These are phyloP conservation scores for Candida railenensis DNA, from an alignment of 805 yeast species.

Conservation along the genomic window DNA sequence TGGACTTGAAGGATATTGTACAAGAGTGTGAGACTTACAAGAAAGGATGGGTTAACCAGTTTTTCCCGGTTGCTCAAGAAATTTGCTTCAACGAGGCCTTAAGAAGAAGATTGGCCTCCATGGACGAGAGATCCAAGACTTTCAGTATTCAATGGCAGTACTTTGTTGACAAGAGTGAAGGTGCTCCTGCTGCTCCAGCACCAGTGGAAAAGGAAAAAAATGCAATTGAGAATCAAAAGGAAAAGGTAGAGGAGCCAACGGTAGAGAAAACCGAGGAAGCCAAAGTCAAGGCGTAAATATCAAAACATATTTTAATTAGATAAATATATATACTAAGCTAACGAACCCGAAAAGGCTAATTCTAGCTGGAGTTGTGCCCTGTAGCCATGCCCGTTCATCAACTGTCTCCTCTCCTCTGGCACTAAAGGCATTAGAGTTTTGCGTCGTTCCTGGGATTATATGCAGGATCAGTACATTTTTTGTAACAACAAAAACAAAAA, in stretches of 20 bases:
- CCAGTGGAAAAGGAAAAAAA: conserved; percentile 4
- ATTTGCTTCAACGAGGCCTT: conserved; percentile 90
- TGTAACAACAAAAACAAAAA: too few species aligned
- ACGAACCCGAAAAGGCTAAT: neutral
- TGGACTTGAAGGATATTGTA: conserved; percentile 76
- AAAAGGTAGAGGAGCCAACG: neutral
- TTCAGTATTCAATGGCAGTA: conserved; percentile 37
- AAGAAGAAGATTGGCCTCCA: conserved; percentile 62
- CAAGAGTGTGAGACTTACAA: conserved; percentile 70
- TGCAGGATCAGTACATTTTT: too few species aligned
- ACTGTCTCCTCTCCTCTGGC: too few species aligned
- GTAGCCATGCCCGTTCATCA: too few species aligned
- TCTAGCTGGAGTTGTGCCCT: too few species aligned
- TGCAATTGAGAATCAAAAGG: conserved; percentile 2
- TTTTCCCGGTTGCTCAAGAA: conserved; percentile 81
- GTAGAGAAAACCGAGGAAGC: neutral
- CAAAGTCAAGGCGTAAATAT: neutral
- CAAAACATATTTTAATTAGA: too few species aligned
- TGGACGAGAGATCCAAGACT: conserved; percentile 38
- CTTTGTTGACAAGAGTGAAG: conserved; percentile 17
- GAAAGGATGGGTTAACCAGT: conserved; percentile 75
- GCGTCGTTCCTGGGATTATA: too few species aligned
- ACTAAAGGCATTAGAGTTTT: too few species aligned
- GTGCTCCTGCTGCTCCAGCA: neutral
- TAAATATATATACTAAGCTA: too few species aligned